These are phyloP conservation scores for Kwoniella sp. DNA, from an alignment of 768 basidiomycete genomes.

Conservation along the genomic window DNA sequence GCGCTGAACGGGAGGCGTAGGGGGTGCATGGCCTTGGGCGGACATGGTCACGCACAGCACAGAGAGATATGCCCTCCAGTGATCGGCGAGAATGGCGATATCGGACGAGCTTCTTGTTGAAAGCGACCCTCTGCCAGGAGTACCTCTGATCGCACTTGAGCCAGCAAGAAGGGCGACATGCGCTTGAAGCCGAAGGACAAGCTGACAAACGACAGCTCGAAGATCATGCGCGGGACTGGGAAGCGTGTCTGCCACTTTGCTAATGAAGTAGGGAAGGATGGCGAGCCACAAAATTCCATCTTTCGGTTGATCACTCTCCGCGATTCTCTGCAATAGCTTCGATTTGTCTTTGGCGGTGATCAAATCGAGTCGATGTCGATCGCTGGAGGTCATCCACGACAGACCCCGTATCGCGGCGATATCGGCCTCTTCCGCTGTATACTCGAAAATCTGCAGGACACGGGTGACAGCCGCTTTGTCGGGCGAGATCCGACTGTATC, in stretches of 20 bases:
- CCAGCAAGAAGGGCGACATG: constrained; percentile 42
- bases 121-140: constrained; percentile 18
- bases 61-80: constrained; percentile 61
- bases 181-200: constrained; percentile 45
- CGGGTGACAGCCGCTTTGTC: constrained; percentile 31
- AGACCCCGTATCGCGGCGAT: constrained; percentile 32
- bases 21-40: constrained; percentile 59
- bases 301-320: constrained; percentile 48
- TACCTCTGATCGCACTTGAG: constrained; percentile 23
- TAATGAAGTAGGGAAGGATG: constrained; percentile 42
- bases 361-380: constrained; percentile 44
- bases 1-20: constrained; percentile 46
- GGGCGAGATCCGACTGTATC: constrained; percentile 35
- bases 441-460: constrained; percentile 37
- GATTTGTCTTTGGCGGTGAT: constrained; percentile 24
- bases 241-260: constrained; percentile 27
- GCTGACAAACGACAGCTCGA: constrained; percentile 32
- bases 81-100: constrained; percentile 47
- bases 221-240: constrained; percentile 37
- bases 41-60: constrained; percentile 72
- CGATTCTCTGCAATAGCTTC: constrained; percentile 43
- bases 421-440: constrained; percentile 32
- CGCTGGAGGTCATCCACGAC: constrained; percentile 40
- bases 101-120: constrained; percentile 41
- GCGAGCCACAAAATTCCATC: constrained; percentile 50